Base-by-base conservation (phyloP, 345 rosid species). In the Citrus trifoliata region DNA sequence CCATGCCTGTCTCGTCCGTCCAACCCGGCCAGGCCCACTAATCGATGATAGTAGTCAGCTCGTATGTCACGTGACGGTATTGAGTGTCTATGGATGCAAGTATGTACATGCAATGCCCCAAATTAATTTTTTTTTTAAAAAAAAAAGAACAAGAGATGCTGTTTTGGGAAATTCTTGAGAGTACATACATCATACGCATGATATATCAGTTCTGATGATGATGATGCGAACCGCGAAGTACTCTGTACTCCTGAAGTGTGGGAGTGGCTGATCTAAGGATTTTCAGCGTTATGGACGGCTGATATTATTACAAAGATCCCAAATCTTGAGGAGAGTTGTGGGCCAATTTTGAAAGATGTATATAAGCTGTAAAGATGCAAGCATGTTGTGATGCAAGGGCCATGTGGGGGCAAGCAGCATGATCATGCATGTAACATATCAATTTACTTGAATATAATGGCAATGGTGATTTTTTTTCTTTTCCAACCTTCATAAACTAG, bases 271-370 rank as follows among this genome's bases (percentile, higher is more conserved):
- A 80, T 75, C 60, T 18, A 32, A 37, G 37, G 5, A 62, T 51
- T 73, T 61, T 67, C 82, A 22, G 66, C 71, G 22, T 32, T 32
- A 25, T 80, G 60, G 35, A 80, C 76, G 76, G 70, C 38, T 25
- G 76, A 70, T 70, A 53, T 63, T 42, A 63, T 70, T 70, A 30
- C 58, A 12, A 48, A 63, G 6, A n/a, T 8, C 74, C 76, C 76
- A 58, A 70, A 28, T 10, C 30, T 37, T 75, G 28, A 40, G 79
- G 67, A 71, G 46, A 37, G 5, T n/a, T 22, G 71, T 61, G 71
- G 75, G 75, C 53, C 61, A 53, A 25, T 12, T 0, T 37, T 37
- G 56, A 48, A 6, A 12, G 7, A 32, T 37, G 55, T 37, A 33
- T 13, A 12, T 12, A 46, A 13, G 14, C 51, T 13, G 51, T 2